phyloP scores from a whole-genome alignment of 2,329 filamentous ascomycete genomes.

The Alternaria gansuensis region DNA sequence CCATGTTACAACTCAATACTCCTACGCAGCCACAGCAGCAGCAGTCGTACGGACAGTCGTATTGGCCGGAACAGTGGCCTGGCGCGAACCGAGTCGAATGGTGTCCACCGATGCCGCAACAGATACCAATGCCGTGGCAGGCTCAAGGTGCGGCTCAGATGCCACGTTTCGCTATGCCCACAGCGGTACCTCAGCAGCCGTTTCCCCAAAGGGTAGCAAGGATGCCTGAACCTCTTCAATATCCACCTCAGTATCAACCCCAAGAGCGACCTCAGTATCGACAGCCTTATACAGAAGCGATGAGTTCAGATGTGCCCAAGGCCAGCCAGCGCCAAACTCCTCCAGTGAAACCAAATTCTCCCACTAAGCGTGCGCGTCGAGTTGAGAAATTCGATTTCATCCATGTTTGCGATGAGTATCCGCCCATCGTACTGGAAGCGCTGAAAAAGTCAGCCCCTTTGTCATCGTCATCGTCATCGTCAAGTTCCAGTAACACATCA shows the following conservation, averaged over 20 bases:
- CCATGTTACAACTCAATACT: constrained; percentile 5
- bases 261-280: constrained; percentile 4
- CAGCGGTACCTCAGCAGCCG: background rate
- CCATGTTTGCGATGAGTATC: constrained; percentile 35
- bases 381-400: constrained; percentile 31
- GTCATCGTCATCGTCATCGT: constrained; percentile 20
- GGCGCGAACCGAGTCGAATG: background rate
- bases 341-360: background rate
- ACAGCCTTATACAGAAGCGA: constrained; percentile 5
- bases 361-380: background rate
- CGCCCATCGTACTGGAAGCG: constrained; percentile 26
- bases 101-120: background rate
- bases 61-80: background rate
- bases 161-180: constrained; percentile 4
- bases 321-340: background rate
- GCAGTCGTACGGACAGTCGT: constrained; percentile 5
- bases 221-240: constrained; percentile 10
- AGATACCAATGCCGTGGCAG: constrained; percentile 5
- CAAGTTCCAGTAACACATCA: constrained; percentile 21
- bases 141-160: constrained; percentile 4
- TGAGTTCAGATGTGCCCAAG: constrained; percentile 8
- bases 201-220: background rate
- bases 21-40: constrained; percentile 10
- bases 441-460: constrained; percentile 16
- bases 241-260: constrained; percentile 8